Evolutionary conservation across 306 rosid genomes (phyloP).

Genomic region (Trichosanthes cucumerina): DNA sequence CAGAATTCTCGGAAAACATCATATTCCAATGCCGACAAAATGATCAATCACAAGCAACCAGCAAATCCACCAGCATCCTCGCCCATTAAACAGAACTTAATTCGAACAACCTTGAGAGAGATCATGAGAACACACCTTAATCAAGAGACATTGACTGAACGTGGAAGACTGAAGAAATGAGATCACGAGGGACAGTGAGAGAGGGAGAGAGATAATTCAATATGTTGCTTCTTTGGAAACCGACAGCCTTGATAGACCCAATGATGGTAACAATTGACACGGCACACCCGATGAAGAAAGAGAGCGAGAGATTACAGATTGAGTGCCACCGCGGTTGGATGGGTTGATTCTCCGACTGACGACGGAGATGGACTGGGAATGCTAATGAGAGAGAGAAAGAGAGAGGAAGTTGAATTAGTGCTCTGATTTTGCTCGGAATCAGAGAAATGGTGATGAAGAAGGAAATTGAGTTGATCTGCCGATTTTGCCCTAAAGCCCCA

Average conservation of each 20-base stretch:
- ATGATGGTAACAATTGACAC: background rate
- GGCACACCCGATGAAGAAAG: background rate
- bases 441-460: background rate
- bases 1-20: background rate
- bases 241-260: background rate
- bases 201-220: background rate
- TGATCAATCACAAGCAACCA: background rate
- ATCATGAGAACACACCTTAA: background rate
- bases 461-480: background rate
- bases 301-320: background rate
- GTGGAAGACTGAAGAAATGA: constrained; percentile 4
- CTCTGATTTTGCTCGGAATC: background rate
- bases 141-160: background rate
- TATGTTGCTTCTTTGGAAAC: background rate
- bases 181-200: background rate
- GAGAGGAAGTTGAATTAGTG: background rate
- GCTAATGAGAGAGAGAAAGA: background rate
- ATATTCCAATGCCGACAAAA: background rate
- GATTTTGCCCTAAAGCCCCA: background rate
- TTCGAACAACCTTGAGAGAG: background rate
- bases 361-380: background rate
- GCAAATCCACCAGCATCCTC: background rate
- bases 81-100: background rate
- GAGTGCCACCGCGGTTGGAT: background rate
- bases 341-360: background rate